Evolutionary conservation across 2,329 filamentous ascomycete species (phyloP).

Genomic region (Neoscytalidium dimidiatum): DNA sequence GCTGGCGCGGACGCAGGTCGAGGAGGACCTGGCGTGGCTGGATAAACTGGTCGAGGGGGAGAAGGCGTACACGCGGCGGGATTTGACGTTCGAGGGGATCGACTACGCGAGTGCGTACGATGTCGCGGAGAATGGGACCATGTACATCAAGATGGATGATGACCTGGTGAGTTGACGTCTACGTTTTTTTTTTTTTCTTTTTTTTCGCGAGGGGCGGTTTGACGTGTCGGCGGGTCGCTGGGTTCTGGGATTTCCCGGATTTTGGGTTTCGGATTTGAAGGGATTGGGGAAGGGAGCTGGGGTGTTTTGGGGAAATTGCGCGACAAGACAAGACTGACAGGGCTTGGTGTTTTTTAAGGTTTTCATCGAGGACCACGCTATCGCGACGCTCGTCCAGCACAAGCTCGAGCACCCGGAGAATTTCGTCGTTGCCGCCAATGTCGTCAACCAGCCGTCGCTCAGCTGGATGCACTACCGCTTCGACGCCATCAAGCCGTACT

Average conservation of each 20-base stretch:
- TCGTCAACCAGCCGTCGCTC: conserved; percentile 59
- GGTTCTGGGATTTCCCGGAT: not conserved
- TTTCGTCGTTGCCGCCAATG: conserved; percentile 56
- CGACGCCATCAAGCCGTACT: conserved; percentile 55
- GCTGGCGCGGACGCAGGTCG: conserved; percentile 40
- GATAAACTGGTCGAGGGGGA: conserved; percentile 32
- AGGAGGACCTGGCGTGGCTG: conserved; percentile 40
- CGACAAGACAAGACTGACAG: not conserved
- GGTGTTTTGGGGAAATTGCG: not conserved
- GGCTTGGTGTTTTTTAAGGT: conserved; percentile 24
- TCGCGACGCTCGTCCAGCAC: conserved; percentile 57
- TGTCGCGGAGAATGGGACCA: conserved; percentile 27
- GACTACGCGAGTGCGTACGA: conserved; percentile 25
- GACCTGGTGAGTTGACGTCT: conserved; percentile 32
- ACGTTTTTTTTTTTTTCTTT: not conserved
- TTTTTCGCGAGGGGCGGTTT: not conserved
- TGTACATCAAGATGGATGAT: conserved; percentile 48
- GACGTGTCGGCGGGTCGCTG: too few relatives aligned
- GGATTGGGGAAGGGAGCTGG: not conserved
- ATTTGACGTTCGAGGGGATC: conserved; percentile 23
- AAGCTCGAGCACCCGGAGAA: conserved; percentile 54
- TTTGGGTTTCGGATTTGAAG: not conserved
- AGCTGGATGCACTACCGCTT: conserved; percentile 57
- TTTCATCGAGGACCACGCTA: conserved; percentile 47
- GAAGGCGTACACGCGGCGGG: conserved; percentile 31